These are phyloP conservation scores for Myxozyma monticola DNA, from an alignment of 805 yeast genomes.

Conservation along the genomic window DNA sequence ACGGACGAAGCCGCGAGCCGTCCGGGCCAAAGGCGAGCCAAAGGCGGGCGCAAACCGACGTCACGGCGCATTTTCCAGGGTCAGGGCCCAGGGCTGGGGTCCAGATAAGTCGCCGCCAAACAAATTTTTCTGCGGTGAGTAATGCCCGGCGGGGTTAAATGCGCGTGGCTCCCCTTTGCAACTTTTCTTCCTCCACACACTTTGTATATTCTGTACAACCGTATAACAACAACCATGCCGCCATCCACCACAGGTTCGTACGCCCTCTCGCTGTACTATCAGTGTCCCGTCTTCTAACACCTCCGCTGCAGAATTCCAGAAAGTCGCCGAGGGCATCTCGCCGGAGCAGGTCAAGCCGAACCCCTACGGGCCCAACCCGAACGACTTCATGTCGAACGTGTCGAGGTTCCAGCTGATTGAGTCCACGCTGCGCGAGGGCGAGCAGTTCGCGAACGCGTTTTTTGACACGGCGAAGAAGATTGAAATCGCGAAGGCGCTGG, in stretches of 20 bases:
- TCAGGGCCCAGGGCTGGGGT: too few relatives aligned
- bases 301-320: constrained; percentile 9
- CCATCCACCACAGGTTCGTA: constrained; percentile 25
- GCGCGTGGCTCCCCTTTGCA: neutral
- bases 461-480: constrained; percentile 92
- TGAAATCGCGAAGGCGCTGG: constrained; percentile 94
- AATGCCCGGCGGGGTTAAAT: constrained; percentile 4
- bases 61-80: too few relatives aligned
- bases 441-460: constrained; percentile 97
- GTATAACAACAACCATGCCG: constrained; percentile 14
- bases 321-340: constrained; percentile 18
- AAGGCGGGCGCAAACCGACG: too few relatives aligned
- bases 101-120: neutral
- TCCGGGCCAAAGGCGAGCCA: too few relatives aligned
- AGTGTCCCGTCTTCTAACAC: neutral
- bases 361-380: constrained; percentile 96
- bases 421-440: constrained; percentile 96
- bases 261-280: too few relatives aligned
- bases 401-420: constrained; percentile 87
- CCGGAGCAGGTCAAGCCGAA: constrained; percentile 42
- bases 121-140: constrained; percentile 21
- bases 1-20: too few relatives aligned
- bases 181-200: neutral
- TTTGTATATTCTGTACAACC: neutral
- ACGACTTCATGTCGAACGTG: constrained; percentile 88